These are phyloP conservation scores for Agaricales sp. DNA, from an alignment of 1,284 basidiomycete species.

Conservation along the genomic window DNA sequence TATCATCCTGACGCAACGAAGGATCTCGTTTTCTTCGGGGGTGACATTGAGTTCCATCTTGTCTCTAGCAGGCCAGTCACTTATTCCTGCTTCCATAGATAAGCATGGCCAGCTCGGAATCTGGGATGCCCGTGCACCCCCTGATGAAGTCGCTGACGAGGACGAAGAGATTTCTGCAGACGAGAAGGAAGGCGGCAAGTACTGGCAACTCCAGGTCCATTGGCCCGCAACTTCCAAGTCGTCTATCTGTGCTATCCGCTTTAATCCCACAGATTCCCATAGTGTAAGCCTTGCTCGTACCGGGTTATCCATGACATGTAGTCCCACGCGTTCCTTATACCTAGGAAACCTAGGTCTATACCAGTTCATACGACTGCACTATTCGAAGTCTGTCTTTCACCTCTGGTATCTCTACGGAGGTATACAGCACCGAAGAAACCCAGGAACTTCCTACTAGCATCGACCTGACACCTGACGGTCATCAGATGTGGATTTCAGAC, in stretches of 20 bases:
- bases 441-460: conserved; percentile 47
- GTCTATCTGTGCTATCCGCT: conserved; percentile 64
- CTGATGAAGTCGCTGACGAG: conserved; percentile 52
- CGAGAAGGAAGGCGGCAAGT: conserved; percentile 52
- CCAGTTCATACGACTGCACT: conserved; percentile 70
- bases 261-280: conserved; percentile 63
- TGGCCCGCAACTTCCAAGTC: conserved; percentile 74
- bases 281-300: conserved; percentile 32
- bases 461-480: conserved; percentile 52
- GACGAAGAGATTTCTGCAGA: conserved; percentile 31
- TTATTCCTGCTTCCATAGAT: conserved; percentile 32
- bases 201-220: conserved; percentile 70
- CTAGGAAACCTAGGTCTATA: conserved; percentile 69
- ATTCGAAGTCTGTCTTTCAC: conserved; percentile 61
- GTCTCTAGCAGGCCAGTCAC: conserved; percentile 5
- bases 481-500: conserved; percentile 78
- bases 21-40: conserved; percentile 72
- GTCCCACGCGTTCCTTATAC: not conserved
- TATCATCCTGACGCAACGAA: conserved; percentile 76
- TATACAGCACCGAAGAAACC: conserved; percentile 48
- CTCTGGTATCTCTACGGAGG: conserved; percentile 55
- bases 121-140: conserved; percentile 66
- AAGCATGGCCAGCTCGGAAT: conserved; percentile 73
- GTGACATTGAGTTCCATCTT: too few species aligned
- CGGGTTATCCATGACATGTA: conserved; percentile 3